Evolutionary conservation across 1,139 yeast genomes (phyloP), one percentile per base, ranked within the genome.

Genomic region (Pichia sp.): DNA sequence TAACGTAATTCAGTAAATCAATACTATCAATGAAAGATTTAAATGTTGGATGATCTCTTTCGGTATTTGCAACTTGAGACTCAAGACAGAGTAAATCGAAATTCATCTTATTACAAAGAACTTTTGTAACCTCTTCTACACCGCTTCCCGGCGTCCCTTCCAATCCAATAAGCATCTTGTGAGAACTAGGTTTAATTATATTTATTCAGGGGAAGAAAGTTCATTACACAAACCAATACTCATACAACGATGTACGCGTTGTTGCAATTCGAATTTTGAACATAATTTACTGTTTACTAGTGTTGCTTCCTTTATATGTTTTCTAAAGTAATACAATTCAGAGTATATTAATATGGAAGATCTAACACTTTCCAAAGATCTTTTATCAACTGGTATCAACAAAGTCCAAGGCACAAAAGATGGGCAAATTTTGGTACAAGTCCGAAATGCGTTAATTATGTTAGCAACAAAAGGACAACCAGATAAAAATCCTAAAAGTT

Each of bases 141-240:
- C 95, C 95, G 7, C 94, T 74, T 44, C 83, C 74, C 0, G 76
- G 63, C 0, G 89, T 76, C 0, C 95, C 95, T 0, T 90, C 79
- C 11, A 86, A 72, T 2, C 94, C 95, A 43, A 86, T 77, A 41
- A 86, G 71, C 95, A 86, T 86, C n/a, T n/a, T n/a, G n/a, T 4
- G 30, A 27, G 7, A 27, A 27, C 3, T 13, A 12, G n/a, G n/a
- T 15, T 12, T 27, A 27, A 4, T 27, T 27, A 13, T n/a, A 7
- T 2, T 4, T 6, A n/a, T n/a, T n/a, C n/a, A n/a, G n/a, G n/a
- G n/a, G n/a, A n/a, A n/a, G n/a, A n/a, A n/a, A n/a, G n/a, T n/a
- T n/a, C n/a, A n/a, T n/a, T n/a, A n/a, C n/a, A n/a, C n/a, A n/a
- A n/a, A n/a, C n/a, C n/a, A n/a, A n/a, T n/a, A n/a, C n/a, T n/a